Conservation (phyloP, 805 yeast species). For the Yarrowia alimentaria region DNA sequence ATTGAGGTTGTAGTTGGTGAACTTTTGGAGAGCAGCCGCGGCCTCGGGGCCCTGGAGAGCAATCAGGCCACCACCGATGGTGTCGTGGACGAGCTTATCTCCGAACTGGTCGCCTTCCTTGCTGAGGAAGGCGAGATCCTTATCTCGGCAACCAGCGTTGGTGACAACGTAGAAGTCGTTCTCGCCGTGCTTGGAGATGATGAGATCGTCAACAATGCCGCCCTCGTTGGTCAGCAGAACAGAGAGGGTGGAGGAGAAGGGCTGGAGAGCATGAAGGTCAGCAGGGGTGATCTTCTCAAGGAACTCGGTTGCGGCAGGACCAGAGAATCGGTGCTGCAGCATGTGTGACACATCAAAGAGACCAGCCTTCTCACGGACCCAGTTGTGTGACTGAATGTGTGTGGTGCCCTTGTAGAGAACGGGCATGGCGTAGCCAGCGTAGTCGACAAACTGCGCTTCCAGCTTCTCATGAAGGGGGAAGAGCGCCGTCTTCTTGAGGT, state of each 20-base stretch:
- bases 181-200: constrained; percentile 77
- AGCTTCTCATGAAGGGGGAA: constrained; percentile 72
- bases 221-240: constrained; percentile 74
- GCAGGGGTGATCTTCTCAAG: constrained; percentile 86
- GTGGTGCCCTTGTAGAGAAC: constrained; percentile 79
- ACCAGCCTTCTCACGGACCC: constrained; percentile 89
- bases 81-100: constrained; percentile 40
- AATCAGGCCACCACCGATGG: constrained; percentile 64
- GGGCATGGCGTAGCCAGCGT: constrained; percentile 97
- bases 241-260: constrained; percentile 67
- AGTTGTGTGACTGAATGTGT: constrained; percentile 89
- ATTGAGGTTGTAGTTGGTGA: constrained; percentile 58
- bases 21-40: constrained; percentile 59
- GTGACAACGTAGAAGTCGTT: constrained; percentile 82
- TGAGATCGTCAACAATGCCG: constrained; percentile 89
- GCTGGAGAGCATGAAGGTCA: constrained; percentile 59
- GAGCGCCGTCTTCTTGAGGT: constrained; percentile 62
- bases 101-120: constrained; percentile 47
- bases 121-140: constrained; percentile 66
- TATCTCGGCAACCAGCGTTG: constrained; percentile 90
- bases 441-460: constrained; percentile 91
- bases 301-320: constrained; percentile 63
- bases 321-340: constrained; percentile 83
- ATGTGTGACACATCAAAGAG: constrained; percentile 95
- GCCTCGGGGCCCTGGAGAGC: constrained; percentile 95